Conservation (phyloP, 148 eudicot species). For the Persicaria tinctoria region DNA sequence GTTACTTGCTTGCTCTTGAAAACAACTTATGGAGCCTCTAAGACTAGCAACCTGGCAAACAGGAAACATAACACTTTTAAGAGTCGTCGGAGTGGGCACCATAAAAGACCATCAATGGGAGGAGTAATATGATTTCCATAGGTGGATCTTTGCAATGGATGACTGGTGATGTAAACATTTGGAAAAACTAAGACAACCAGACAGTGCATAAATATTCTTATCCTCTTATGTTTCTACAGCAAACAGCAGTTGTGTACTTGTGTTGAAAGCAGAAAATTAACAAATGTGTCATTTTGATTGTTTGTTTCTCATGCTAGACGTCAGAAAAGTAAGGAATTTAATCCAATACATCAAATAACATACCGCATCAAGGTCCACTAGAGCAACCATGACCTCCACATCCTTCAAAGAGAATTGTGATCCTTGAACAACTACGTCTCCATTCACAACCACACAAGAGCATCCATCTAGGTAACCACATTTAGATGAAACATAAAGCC, state of each 20-base stretch:
- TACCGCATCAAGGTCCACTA: slow-evolving; percentile 91
- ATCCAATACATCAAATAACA: slow-evolving; percentile 5
- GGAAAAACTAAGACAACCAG: not conserved
- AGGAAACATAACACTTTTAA: slow-evolving; percentile 4
- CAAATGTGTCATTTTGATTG: not conserved
- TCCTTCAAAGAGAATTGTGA: slow-evolving; percentile 93
- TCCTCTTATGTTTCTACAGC: not conserved
- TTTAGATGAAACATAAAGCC: not conserved
- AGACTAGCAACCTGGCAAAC: slow-evolving; percentile 77
- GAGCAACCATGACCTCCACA: slow-evolving; percentile 89
- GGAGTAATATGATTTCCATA: not conserved
- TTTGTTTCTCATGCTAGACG: not conserved
- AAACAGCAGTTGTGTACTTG: not conserved
- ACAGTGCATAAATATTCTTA: not conserved
- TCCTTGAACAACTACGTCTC: slow-evolving; percentile 96
- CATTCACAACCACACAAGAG: slow-evolving; percentile 80
- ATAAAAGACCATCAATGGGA: not conserved
- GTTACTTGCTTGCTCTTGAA: slow-evolving; percentile 93
- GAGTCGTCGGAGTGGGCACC: not conserved
- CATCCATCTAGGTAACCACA: slow-evolving; percentile 70
- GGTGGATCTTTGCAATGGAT: not conserved
- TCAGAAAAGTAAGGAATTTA: not conserved
- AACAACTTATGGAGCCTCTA: slow-evolving; percentile 80
- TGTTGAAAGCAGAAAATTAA: not conserved
- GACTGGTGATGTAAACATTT: not conserved